phyloP scores from a whole-genome alignment of 1,284 basidiomycete species.

The Somion occarium region DNA sequence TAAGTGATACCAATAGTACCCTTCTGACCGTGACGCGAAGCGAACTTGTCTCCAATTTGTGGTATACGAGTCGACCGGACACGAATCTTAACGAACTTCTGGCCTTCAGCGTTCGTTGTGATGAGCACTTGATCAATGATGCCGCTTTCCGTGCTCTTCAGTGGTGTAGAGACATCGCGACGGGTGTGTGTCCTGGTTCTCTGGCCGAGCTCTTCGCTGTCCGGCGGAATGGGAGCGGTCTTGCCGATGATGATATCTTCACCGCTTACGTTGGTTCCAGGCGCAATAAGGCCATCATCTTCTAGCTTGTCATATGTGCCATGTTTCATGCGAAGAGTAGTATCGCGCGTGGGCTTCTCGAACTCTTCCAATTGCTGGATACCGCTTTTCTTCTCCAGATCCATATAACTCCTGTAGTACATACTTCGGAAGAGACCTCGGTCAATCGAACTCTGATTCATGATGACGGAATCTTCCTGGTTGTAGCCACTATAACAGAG shows the following conservation, averaged over 20 bases:
- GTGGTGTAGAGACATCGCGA: slow-evolving; percentile 93
- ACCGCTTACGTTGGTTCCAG: slow-evolving; percentile 91
- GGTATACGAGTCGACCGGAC: slow-evolving; percentile 94
- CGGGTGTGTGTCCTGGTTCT: slow-evolving; percentile 87
- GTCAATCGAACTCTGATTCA: slow-evolving; percentile 99
- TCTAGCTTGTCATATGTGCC: slow-evolving; percentile 99
- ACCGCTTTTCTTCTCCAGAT: slow-evolving; percentile 96
- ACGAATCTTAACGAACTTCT: slow-evolving; percentile 98
- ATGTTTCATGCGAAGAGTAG: slow-evolving; percentile 94
- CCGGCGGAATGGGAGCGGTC: slow-evolving; percentile 94
- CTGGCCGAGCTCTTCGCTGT: slow-evolving; percentile 96
- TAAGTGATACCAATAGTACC: slow-evolving; percentile 99
- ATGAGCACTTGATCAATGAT: slow-evolving; percentile 98
- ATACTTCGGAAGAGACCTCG: slow-evolving; percentile 98
- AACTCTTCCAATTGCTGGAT: slow-evolving; percentile 93
- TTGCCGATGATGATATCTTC: slow-evolving; percentile 99
- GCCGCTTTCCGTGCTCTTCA: slow-evolving; percentile 97
- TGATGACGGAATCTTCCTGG: slow-evolving; percentile 99
- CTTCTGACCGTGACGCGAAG: slow-evolving; percentile 99
- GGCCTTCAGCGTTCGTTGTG: slow-evolving; percentile 93
- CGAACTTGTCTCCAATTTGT: slow-evolving; percentile 99
- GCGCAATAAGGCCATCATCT: slow-evolving; percentile 92
- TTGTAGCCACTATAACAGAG: slow-evolving; percentile 99
- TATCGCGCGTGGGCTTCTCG: slow-evolving; percentile 93
- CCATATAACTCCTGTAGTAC: slow-evolving; percentile 98